phyloP scores from a whole-genome alignment of 306 rosid genomes.

The Vigna unguiculata region DNA sequence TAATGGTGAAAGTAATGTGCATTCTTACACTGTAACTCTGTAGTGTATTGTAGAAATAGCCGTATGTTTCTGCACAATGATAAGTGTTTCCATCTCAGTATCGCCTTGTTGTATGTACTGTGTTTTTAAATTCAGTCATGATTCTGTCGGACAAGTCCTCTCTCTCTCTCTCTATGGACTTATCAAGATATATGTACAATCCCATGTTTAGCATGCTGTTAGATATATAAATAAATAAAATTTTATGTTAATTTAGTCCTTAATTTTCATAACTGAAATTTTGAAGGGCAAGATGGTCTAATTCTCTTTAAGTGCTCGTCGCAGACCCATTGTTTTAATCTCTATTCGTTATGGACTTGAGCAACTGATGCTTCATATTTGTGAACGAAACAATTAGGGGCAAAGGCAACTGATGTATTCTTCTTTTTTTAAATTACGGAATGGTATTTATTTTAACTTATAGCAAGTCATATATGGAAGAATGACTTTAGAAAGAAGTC shows the following conservation, averaged over 20 bases:
- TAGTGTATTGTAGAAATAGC: constrained; percentile 35
- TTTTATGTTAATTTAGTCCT: not conserved
- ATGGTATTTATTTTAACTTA: too few relatives aligned
- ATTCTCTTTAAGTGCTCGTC: not conserved
- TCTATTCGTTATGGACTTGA: not conserved
- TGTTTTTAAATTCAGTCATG: constrained; percentile 8
- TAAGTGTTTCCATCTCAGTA: constrained; percentile 33
- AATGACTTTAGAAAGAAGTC: too few relatives aligned
- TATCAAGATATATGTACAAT: not conserved
- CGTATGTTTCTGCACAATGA: constrained; percentile 12
- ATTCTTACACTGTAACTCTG: constrained; percentile 7
- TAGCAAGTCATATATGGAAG: too few relatives aligned
- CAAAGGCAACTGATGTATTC: too few relatives aligned
- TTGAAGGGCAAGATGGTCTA: not conserved
- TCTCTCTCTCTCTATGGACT: not conserved
- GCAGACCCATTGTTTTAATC: not conserved
- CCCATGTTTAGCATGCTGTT: not conserved
- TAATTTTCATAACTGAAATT: not conserved
- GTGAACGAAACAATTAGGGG: not conserved
- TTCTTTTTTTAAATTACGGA: too few relatives aligned
- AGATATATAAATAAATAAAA: constrained; percentile 2
- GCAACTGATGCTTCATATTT: not conserved
- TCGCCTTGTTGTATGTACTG: constrained; percentile 31
- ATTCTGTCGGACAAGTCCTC: not conserved
- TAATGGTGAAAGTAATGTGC: constrained; percentile 37